These are phyloP conservation scores for Alternaria infectoria DNA, from an alignment of 2,329 filamentous ascomycete species.

Conservation along the genomic window DNA sequence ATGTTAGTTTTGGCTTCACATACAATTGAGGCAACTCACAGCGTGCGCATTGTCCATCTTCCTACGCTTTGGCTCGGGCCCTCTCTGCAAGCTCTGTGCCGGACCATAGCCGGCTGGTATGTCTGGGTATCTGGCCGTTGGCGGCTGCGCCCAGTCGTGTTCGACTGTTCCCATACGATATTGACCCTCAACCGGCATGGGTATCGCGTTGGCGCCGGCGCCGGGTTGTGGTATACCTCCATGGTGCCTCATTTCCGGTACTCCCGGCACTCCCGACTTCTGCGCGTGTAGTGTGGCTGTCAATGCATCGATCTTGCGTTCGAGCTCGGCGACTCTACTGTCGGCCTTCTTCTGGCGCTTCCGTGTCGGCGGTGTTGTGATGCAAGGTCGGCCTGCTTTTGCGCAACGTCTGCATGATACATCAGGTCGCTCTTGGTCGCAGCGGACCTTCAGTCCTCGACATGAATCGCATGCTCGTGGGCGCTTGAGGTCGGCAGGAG, in stretches of 20 bases:
- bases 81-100: slow-evolving; percentile 38
- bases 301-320: slow-evolving; percentile 89
- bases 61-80: slow-evolving; percentile 42
- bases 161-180: slow-evolving; percentile 35
- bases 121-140: slow-evolving; percentile 26
- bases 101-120: slow-evolving; percentile 42
- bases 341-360: slow-evolving; percentile 94
- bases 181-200: slow-evolving; percentile 29
- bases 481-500: slow-evolving; percentile 51
- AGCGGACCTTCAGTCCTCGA: slow-evolving; percentile 69
- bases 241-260: slow-evolving; percentile 27
- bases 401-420: slow-evolving; percentile 70
- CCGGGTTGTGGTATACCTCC: slow-evolving; percentile 32
- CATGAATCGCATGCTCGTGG: slow-evolving; percentile 57
- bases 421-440: slow-evolving; percentile 75
- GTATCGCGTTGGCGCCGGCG: slow-evolving; percentile 6
- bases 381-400: slow-evolving; percentile 77
- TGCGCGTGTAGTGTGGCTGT: slow-evolving; percentile 77
- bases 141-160: slow-evolving; percentile 38
- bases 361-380: slow-evolving; percentile 69
- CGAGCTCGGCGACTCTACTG: slow-evolving; percentile 84
- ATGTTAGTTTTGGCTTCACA: slow-evolving; percentile 3
- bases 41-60: slow-evolving; percentile 37
- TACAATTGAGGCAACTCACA: slow-evolving; percentile 18
- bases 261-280: slow-evolving; percentile 29